Base-by-base conservation (phyloP, 306 rosid species). In the Rosa rugosa region DNA sequence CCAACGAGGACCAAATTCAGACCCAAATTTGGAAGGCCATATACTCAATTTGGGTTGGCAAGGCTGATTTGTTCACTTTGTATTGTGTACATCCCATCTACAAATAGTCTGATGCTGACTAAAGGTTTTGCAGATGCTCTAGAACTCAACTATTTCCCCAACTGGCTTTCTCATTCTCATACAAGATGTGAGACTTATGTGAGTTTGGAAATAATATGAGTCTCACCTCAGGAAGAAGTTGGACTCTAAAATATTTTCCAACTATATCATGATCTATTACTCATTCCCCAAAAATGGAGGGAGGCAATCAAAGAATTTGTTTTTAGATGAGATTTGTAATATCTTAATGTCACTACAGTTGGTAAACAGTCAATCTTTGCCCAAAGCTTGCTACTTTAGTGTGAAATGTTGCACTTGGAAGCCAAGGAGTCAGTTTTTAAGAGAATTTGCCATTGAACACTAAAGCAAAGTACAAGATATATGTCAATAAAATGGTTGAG, bases 361-460 rank as follows among this genome's bases (percentile, higher is more conserved):
- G 6, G 63, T 44, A 73, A 31, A 60, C 27, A 23, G 40, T 40
- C 42, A 14, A 46, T 69, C 23, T 45, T 36, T 11, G 40, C 67
- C 8, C 20, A 27, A 16, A 66, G 16, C 10, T 72, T 40, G 40
- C 20, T 46, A 72, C 64, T 75, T 44, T 22, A 40, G 17, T 23
- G 44, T 41, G 9, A 25, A 41, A 77, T 41, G 25, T 53, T 41
- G 47, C 71, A 57, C 14, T 70, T 31, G 36, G 51, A 78, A 40
- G 18, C 66, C 65, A 68, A 83, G 41, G 40, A 73, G 16, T 45
- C 38, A 73, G 59, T 42, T 57, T 49, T 63, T n/a, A n/a, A 72
- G 23, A 77, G 11, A 77, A 80, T 2, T 34, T 64, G 5, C 53
- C 42, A 2, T 9, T 4, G 12, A 77, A 47, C 50, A 57, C 60